Percentiles rank a stretch among this genome's conserved stretches.
Conservation (phyloP, 805 yeast genomes). For the Starmerella vaccinii region DNA sequence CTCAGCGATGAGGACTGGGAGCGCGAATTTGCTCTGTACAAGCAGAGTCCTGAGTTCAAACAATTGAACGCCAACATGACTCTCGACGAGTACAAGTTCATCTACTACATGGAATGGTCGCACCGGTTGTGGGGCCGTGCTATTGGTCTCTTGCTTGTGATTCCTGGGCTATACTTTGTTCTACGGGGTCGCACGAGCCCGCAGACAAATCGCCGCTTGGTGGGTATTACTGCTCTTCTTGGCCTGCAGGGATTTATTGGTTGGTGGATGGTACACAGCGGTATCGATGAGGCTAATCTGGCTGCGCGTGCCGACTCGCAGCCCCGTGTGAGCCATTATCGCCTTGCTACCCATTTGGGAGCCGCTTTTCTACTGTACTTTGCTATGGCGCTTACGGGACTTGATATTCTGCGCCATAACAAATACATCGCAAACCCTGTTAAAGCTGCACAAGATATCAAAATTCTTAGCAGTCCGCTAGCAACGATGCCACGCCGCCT, state of each 20-base stretch:
- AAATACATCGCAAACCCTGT: conserved; percentile 58
- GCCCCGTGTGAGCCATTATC: conserved; percentile 95
- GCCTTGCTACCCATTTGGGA: conserved; percentile 87
- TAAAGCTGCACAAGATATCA: conserved; percentile 43
- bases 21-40: conserved; percentile 68
- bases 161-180: conserved; percentile 80
- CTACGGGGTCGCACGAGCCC: conserved; percentile 53
- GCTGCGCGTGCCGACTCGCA: conserved; percentile 66
- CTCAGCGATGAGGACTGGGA: conserved; percentile 72
- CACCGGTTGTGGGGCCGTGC: conserved; percentile 88
- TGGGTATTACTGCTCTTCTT: conserved; percentile 63
- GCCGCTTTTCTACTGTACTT: conserved; percentile 82
- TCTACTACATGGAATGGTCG: conserved; percentile 95
- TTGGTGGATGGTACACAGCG: conserved; percentile 99
- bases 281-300: conserved; percentile 70
- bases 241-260: conserved; percentile 95
- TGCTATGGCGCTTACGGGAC: conserved; percentile 84
- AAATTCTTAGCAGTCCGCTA: conserved; percentile 51
- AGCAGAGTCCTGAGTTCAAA: conserved; percentile 81
- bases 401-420: conserved; percentile 67
- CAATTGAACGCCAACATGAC: conserved; percentile 81
- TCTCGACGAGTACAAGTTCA: conserved; percentile 86
- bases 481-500: conserved; percentile 47
- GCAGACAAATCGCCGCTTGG: conserved; percentile 54
- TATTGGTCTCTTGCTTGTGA: conserved; percentile 70